These are phyloP conservation scores for Sergeia podlipaevii DNA, from an alignment of 208 protist genomes.

Conservation along the genomic window DNA sequence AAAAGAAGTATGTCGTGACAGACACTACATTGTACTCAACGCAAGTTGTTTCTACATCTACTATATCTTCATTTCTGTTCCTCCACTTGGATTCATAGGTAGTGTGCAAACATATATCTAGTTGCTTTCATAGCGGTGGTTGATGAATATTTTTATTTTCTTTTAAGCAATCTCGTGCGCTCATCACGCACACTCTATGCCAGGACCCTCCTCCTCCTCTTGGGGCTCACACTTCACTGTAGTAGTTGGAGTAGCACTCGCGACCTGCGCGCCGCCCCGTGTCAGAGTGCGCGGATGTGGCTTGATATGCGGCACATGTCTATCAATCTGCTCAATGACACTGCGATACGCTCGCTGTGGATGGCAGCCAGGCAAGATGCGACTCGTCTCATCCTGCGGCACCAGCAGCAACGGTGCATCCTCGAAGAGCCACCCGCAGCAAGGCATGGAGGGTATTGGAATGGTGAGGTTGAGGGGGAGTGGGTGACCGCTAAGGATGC, in stretches of 20 bases:
- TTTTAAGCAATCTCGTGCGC: too few species aligned
- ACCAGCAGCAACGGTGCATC: conserved; percentile 69
- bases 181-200: too few species aligned
- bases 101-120: too few species aligned
- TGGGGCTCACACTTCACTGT: too few species aligned
- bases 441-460: conserved; percentile 61
- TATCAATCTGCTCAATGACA: conserved; percentile 73
- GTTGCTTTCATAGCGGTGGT: too few species aligned
- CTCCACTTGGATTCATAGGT: too few species aligned
- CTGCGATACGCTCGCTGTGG: conserved; percentile 60
- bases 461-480: conserved; percentile 63
- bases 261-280: background rate
- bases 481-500: conserved; percentile 69
- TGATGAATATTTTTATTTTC: too few species aligned
- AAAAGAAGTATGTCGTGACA: too few species aligned
- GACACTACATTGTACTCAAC: too few species aligned
- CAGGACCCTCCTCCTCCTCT: conserved; percentile 6
- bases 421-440: conserved; percentile 83
- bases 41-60: too few species aligned
- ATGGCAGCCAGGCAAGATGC: conserved; percentile 53
- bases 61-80: too few species aligned
- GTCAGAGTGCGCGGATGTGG: conserved; percentile 21
- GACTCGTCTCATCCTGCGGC: conserved; percentile 67
- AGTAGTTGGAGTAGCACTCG: too few species aligned
- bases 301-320: conserved; percentile 52